phyloP scores from a whole-genome alignment of 164 flowering plant genomes.

The Annona cherimola region DNA sequence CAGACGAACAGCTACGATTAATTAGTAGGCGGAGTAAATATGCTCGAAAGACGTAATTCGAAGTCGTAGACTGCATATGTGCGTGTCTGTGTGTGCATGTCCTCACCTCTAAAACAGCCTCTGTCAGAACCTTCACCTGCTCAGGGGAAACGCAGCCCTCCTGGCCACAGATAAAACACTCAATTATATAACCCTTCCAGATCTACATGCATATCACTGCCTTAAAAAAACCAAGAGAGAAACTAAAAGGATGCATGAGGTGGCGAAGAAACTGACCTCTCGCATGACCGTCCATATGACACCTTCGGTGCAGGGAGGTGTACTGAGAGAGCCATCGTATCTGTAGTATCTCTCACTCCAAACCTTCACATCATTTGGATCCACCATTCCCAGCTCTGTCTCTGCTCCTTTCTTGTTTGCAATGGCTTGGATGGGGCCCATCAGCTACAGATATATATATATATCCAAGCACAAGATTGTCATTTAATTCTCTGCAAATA shows the following conservation, averaged over 20 bases:
- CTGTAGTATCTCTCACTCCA: constrained; percentile 20
- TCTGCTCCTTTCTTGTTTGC: neutral
- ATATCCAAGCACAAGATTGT: neutral
- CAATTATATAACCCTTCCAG: neutral
- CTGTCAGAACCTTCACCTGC: neutral
- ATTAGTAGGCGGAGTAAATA: neutral
- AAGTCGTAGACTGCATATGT: neutral
- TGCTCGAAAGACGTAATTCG: neutral
- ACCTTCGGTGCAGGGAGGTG: constrained; percentile 27
- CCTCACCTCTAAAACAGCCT: neutral
- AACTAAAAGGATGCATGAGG: neutral
- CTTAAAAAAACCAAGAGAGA: neutral
- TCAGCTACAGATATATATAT: constrained; percentile 4
- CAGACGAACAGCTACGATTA: neutral
- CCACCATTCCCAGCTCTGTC: constrained; percentile 7
- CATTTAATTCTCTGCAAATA: neutral
- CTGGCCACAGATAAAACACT: neutral
- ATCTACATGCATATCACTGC: neutral
- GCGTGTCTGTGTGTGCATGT: neutral
- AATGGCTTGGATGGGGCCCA: neutral
- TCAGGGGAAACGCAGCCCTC: neutral
- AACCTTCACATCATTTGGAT: constrained; percentile 13
- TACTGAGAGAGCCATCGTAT: constrained; percentile 27
- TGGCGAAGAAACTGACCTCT: constrained; percentile 5
- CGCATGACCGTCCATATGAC: constrained; percentile 21